These are phyloP conservation scores for Fraxinus sp. DNA, from an alignment of 305 asterid species.

Conservation along the genomic window DNA sequence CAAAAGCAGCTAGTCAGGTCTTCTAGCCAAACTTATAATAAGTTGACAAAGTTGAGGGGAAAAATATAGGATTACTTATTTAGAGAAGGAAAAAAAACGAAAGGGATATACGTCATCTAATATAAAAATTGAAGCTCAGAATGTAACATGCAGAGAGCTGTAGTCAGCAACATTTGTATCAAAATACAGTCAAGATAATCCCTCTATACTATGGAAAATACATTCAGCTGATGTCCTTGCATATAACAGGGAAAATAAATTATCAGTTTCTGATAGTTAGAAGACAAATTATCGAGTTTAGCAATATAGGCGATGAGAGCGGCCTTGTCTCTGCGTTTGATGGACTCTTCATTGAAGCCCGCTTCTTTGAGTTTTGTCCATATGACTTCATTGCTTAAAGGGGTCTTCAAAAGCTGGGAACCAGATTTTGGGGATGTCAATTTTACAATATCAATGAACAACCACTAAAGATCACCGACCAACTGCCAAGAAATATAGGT, in stretches of 20 bases:
- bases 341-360: conserved; percentile 87
- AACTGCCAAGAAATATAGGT: too few relatives aligned
- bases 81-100: not conserved
- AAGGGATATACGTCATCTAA: not conserved
- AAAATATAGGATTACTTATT: not conserved
- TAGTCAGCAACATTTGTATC: not conserved
- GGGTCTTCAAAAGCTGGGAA: conserved; percentile 60
- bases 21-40: not conserved
- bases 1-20: conserved; percentile 23
- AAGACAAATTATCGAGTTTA: too few relatives aligned
- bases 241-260: too few relatives aligned
- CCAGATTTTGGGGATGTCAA: conserved; percentile 41
- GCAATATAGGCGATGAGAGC: conserved; percentile 86
- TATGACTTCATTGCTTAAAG: conserved; percentile 68
- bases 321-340: conserved; percentile 87
- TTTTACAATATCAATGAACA: too few relatives aligned
- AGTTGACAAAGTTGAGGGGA: not conserved
- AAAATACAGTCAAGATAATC: not conserved
- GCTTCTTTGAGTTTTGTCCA: conserved; percentile 86
- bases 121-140: not conserved
- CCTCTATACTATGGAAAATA: not conserved
- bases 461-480: too few relatives aligned
- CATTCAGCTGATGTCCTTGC: too few relatives aligned
- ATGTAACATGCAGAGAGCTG: not conserved
- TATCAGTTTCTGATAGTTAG: too few relatives aligned